Conservation (phyloP, 169 alveolate species). For the Eimeria falciformis region DNA sequence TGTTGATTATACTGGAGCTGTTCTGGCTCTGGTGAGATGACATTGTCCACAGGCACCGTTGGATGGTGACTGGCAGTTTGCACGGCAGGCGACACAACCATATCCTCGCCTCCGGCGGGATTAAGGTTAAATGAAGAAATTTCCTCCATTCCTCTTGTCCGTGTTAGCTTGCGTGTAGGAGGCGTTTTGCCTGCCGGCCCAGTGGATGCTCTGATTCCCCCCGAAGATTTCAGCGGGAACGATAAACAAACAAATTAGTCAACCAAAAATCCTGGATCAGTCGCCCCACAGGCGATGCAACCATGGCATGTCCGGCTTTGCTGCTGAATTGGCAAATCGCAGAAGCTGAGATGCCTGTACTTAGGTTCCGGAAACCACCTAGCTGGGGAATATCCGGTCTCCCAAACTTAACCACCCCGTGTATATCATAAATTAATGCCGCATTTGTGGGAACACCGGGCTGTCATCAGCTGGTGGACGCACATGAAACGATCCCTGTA, state of each 20-base stretch:
- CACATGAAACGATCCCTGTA: conserved; percentile 28
- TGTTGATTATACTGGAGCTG: conserved; percentile 24
- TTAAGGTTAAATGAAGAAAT: too few species aligned
- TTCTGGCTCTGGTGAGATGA: conserved; percentile 6
- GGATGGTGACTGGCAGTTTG: conserved; percentile 73
- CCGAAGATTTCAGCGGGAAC: too few species aligned
- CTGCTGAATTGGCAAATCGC: too few species aligned
- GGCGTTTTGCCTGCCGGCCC: too few species aligned
- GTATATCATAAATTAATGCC: neutral
- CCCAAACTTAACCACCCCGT: conserved; percentile 3
- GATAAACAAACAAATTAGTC: too few species aligned
- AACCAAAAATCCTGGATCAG: too few species aligned
- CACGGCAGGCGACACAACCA: conserved; percentile 13
- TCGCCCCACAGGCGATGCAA: too few species aligned
- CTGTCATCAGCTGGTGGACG: neutral
- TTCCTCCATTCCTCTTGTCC: conserved; percentile 34
- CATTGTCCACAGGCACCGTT: conserved; percentile 32
- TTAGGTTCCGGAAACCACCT: too few species aligned
- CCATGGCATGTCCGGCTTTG: too few species aligned
- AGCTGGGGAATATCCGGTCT: neutral
- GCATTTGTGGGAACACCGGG: neutral
- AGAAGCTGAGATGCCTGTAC: too few species aligned
- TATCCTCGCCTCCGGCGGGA: conserved; percentile 21
- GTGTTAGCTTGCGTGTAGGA: too few species aligned
- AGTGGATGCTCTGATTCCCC: too few species aligned